phyloP scores from a whole-genome alignment of 2,329 filamentous ascomycete genomes.

The Pseudogymnoascus sp. region DNA sequence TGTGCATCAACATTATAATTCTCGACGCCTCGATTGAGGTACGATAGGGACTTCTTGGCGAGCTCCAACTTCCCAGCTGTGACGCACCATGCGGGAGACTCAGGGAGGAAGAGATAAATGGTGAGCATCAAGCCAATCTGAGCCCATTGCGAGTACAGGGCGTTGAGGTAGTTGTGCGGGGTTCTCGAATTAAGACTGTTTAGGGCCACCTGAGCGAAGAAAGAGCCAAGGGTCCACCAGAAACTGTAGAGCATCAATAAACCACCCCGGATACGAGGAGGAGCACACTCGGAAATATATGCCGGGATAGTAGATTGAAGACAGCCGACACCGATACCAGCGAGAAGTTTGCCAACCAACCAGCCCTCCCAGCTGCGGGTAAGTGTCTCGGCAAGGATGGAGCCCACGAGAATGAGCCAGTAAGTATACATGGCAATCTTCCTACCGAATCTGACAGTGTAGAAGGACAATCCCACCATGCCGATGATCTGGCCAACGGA shows the following conservation, averaged over 20 bases:
- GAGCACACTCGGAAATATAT: slow-evolving; percentile 19
- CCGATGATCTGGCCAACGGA: slow-evolving; percentile 19
- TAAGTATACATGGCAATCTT: slow-evolving; percentile 28
- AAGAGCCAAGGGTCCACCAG: slow-evolving; percentile 39
- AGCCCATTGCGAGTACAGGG: slow-evolving; percentile 41
- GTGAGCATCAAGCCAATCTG: slow-evolving; percentile 35
- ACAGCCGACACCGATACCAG: slow-evolving; percentile 19
- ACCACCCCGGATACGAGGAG: slow-evolving; percentile 18
- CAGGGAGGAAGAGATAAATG: slow-evolving; percentile 34
- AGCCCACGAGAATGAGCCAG: slow-evolving; percentile 27
- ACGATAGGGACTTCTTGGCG: slow-evolving; percentile 16
- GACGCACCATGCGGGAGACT: slow-evolving; percentile 34
- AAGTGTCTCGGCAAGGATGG: slow-evolving; percentile 17
- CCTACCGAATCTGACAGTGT: slow-evolving; percentile 27
- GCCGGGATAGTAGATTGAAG: slow-evolving; percentile 19
- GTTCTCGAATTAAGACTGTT: slow-evolving; percentile 28
- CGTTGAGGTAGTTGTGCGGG: slow-evolving; percentile 31
- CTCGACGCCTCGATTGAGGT: slow-evolving; percentile 21
- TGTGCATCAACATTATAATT: slow-evolving; percentile 27
- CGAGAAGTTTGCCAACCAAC: slow-evolving; percentile 19
- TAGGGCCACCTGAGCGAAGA: slow-evolving; percentile 37
- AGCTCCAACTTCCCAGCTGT: slow-evolving; percentile 17
- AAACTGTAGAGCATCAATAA: slow-evolving; percentile 17
- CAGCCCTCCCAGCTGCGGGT: slow-evolving; percentile 16
- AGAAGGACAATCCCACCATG: slow-evolving; percentile 23